phyloP scores from a whole-genome alignment of 2,329 filamentous ascomycete species.

The Fusarium incarnatum region DNA sequence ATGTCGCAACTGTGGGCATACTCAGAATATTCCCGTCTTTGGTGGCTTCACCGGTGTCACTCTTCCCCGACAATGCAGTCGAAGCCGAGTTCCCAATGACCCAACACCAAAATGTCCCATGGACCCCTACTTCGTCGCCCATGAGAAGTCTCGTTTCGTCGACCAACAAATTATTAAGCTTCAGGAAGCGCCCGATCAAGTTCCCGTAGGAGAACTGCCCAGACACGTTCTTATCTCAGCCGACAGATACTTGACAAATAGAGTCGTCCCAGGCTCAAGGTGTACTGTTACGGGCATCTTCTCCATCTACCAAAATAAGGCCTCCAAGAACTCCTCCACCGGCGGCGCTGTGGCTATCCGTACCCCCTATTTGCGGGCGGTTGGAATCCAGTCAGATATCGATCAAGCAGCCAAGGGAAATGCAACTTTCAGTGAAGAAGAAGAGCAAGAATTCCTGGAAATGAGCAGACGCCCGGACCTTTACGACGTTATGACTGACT shows the following conservation, averaged over 20 bases:
- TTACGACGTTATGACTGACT: constrained; percentile 90
- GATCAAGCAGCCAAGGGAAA: constrained; percentile 90
- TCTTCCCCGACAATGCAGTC: constrained; percentile 81
- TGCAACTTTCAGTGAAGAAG: constrained; percentile 88
- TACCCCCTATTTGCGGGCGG: constrained; percentile 92
- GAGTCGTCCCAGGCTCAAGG: constrained; percentile 92
- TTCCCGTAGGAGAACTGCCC: constrained; percentile 94
- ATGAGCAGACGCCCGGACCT: constrained; percentile 90
- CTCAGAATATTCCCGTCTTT: constrained; percentile 75
- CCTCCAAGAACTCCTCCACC: constrained; percentile 77
- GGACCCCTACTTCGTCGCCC: constrained; percentile 95
- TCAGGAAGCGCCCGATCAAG: constrained; percentile 96
- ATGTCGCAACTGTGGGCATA: constrained; percentile 86
- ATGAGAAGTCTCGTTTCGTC: constrained; percentile 94
- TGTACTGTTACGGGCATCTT: constrained; percentile 98
- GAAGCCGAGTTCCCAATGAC: constrained; percentile 73
- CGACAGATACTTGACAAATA: constrained; percentile 95
- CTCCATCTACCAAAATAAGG: constrained; percentile 96
- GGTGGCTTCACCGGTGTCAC: constrained; percentile 91
- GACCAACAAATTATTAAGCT: constrained; percentile 98
- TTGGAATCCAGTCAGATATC: constrained; percentile 90
- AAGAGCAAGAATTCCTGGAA: constrained; percentile 95
- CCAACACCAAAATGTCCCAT: constrained; percentile 82
- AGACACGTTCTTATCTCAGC: constrained; percentile 95
- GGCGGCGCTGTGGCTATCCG: constrained; percentile 91